A percentile compares a stretch with the other conserved stretches of the same genome.
Evolutionary conservation across 805 yeast species (phyloP).

Genomic region (Hanseniaspora opuntiae): DNA sequence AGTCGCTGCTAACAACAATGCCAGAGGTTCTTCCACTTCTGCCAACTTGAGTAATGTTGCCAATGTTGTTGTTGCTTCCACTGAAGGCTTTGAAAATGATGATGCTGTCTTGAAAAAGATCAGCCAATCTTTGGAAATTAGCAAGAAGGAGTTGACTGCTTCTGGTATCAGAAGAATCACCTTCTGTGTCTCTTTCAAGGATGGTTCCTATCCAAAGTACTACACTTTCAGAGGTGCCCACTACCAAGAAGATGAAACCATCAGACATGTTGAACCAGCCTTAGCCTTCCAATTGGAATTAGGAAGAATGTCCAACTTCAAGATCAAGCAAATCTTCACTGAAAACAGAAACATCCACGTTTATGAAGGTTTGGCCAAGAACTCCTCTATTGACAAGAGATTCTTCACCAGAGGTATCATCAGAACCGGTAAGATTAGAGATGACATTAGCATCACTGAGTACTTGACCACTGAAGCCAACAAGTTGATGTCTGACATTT

Average conservation of each 20-base stretch:
- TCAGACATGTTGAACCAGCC: constrained; percentile 97
- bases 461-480: constrained; percentile 93
- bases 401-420: constrained; percentile 95
- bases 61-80: constrained; percentile 59
- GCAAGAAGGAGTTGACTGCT: constrained; percentile 52
- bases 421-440: constrained; percentile 87
- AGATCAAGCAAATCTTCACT: constrained; percentile 85
- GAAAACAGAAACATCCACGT: constrained; percentile 96
- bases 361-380: constrained; percentile 90
- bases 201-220: constrained; percentile 86
- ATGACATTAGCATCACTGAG: constrained; percentile 83
- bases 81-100: constrained; percentile 64
- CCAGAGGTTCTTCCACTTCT: constrained; percentile 41
- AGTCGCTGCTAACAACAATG: constrained; percentile 36
- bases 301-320: constrained; percentile 85
- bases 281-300: constrained; percentile 93
- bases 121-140: constrained; percentile 49
- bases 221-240: constrained; percentile 87
- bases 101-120: constrained; percentile 52
- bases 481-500: constrained; percentile 85
- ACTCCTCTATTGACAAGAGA: constrained; percentile 83
- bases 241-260: constrained; percentile 75
- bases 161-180: constrained; percentile 85
- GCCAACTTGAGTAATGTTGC: constrained; percentile 56
- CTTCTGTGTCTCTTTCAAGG: constrained; percentile 68